Base-by-base conservation (phyloP, 495 filamentous ascomycete species). In the Lasiosphaeria hispida region DNA sequence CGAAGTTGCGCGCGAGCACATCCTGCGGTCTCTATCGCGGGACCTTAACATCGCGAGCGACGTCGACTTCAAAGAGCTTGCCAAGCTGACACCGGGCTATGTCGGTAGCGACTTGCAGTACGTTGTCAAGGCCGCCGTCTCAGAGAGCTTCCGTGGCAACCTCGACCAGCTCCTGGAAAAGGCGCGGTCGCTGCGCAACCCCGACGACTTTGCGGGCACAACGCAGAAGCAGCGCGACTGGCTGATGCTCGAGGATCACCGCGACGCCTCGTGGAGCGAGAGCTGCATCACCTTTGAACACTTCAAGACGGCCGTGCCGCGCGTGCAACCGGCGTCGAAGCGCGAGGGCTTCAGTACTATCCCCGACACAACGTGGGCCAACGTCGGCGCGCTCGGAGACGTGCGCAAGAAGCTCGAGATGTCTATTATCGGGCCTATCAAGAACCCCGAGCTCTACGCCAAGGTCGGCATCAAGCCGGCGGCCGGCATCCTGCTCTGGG, bases 281-380 rank as follows among this genome's bases (percentile, higher is more conserved):
- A 64, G 49, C 53, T 51, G 54, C 52, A 65, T 79, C 61, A 72
- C 69, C 36, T 69, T 69, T 40, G 69, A 73, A 7, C 89, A 94
- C 53, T 94, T 96, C 71, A 73, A 87, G 23, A 80, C 80, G 6
- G 94, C 93, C 23, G 79, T 97, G 30, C 84, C 88, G 39, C 87
- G 85, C 64, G 92, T 97, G 53, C 92, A 95, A 59, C 95, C 94
- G 4, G 96, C 92, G 1, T 88, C 91, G 15, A 95, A 96, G 68
- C 86, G 94, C 14, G 95, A 98, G 77, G 94, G 94, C 58, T 98
- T 98, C 72, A 91, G 92, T 30, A 96, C 92, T 1, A 91, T 97
- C 43, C 94, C 94, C n/a, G 89, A 96, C 69, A 96, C 92, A 7
- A 96, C 91, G 1, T 98, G 93, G 94, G 77, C 84, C 36, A 86